Evolutionary conservation across 129 eudicot genomes (phyloP).

Genomic region (Arctium lappa): DNA sequence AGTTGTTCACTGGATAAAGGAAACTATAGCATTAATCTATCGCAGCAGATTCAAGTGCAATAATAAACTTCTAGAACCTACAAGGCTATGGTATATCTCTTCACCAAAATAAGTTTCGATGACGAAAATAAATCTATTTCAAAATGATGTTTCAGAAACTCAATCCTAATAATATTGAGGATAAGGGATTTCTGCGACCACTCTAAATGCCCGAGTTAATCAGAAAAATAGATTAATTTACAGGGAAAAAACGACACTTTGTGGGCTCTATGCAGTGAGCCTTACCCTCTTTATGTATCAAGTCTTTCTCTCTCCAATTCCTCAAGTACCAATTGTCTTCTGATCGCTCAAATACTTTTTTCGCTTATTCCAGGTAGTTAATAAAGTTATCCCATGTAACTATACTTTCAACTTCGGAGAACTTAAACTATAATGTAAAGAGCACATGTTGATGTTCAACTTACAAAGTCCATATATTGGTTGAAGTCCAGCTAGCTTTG

Average conservation of each 20-base stretch:
- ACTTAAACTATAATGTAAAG: not conserved
- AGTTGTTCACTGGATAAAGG: not conserved
- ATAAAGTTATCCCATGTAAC: conserved; percentile 3
- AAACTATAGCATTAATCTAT: not conserved
- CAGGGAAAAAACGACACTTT: not conserved
- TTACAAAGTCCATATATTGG: conserved; percentile 98
- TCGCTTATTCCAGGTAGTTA: not conserved
- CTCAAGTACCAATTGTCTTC: not conserved
- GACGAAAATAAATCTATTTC: not conserved
- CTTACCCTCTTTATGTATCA: not conserved
- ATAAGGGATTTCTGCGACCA: not conserved
- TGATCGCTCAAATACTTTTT: not conserved
- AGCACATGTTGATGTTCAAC: conserved; percentile 28
- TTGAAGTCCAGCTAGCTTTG: conserved; percentile 97
- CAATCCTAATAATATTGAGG: not conserved
- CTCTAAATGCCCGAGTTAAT: not conserved
- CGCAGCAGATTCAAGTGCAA: not conserved
- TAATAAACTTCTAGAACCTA: not conserved
- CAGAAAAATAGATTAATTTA: not conserved
- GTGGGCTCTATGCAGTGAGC: not conserved
- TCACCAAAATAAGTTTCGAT: not conserved
- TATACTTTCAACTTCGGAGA: not conserved
- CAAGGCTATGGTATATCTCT: not conserved
- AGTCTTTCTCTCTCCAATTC: not conserved
- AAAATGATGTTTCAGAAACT: not conserved